Evolutionary conservation across 441 rosid species (phyloP).

Genomic region (Erodium texanum): DNA sequence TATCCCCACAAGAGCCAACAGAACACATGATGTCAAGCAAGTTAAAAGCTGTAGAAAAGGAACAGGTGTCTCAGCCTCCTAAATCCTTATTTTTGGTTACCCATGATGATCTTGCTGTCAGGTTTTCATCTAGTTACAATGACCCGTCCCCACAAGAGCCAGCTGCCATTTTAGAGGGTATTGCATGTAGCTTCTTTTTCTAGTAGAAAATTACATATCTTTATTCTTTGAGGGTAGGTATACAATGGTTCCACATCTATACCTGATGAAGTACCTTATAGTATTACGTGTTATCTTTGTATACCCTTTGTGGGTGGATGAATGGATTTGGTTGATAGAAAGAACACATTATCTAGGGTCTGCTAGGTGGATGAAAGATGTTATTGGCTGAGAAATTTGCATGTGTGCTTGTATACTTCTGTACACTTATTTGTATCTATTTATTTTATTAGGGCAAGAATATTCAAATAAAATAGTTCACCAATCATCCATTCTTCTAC

Average conservation of each 20-base stretch:
- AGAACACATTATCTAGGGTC: not conserved
- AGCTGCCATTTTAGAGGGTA: conserved; percentile 25
- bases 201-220: not conserved
- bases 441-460: too few relatives aligned
- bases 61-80: conserved; percentile 23
- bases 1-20: too few relatives aligned
- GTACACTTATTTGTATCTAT: too few relatives aligned
- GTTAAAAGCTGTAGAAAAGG: conserved; percentile 20
- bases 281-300: too few relatives aligned
- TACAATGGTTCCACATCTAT: not conserved
- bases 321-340: not conserved
- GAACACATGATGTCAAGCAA: conserved; percentile 23
- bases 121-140: conserved; percentile 21
- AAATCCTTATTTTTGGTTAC: conserved; percentile 21
- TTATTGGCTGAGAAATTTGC: too few relatives aligned
- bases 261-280: too few relatives aligned
- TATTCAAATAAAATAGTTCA: too few relatives aligned
- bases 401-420: too few relatives aligned
- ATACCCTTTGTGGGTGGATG: too few relatives aligned
- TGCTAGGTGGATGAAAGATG: not conserved
- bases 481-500: too few relatives aligned
- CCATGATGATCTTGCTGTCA: conserved; percentile 21
- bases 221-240: not conserved
- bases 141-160: conserved; percentile 28
- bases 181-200: not conserved